A percentile compares a stretch with the other conserved stretches of the same genome.
Evolutionary conservation across 306 rosid species (phyloP).

Genomic region (Vicia faba): DNA sequence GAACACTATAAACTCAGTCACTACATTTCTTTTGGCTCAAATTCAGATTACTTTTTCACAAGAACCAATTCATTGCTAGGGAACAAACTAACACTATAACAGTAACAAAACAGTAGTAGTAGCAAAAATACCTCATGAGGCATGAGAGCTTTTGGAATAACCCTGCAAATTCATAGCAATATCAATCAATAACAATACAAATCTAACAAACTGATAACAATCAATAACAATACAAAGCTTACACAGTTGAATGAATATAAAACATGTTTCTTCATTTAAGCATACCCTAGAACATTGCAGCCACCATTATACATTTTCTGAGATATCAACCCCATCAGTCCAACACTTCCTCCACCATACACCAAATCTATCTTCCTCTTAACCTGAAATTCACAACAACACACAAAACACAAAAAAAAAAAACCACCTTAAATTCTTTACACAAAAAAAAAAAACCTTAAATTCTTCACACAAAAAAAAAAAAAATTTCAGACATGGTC

Average conservation of each 20-base stretch:
- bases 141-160: conserved; percentile 88
- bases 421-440: not conserved
- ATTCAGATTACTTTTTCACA: conserved; percentile 9
- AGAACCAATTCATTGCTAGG: conserved; percentile 16
- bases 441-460: not conserved
- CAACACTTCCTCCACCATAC: conserved; percentile 89
- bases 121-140: conserved; percentile 71
- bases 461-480: not conserved
- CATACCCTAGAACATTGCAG: conserved; percentile 84
- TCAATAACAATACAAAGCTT: conserved; percentile 26
- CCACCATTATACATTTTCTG: conserved; percentile 77
- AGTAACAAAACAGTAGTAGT: not conserved
- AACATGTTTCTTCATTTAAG: too few species aligned
- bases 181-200: conserved; percentile 23
- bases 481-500: conserved; percentile 1
- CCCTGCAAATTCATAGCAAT: conserved; percentile 49
- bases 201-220: conserved; percentile 32
- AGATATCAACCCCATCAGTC: conserved; percentile 85
- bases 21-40: not conserved
- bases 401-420: conserved; percentile 21
- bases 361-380: conserved; percentile 77
- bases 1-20: not conserved
- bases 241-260: conserved; percentile 6
- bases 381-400: conserved; percentile 57
- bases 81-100: conserved; percentile 2